Base-by-base conservation (phyloP, 176 grass and related monocot genomes). In the Chrysopogon serrulatus region DNA sequence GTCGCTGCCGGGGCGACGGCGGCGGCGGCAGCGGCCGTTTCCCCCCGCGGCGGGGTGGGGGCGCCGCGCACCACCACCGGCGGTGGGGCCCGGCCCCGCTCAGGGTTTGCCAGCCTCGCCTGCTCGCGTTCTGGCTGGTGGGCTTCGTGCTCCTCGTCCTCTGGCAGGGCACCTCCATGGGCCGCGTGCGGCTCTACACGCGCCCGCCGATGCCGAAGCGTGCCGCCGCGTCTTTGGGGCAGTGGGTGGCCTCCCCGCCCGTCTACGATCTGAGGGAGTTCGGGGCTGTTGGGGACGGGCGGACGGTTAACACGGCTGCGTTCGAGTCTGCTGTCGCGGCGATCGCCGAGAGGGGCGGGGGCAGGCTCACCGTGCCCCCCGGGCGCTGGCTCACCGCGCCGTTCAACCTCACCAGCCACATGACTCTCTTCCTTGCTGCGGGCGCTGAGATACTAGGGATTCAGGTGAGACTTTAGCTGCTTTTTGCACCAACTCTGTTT, bases 331-430 rank as follows among this genome's bases (percentile, higher is more conserved):
- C 91, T 14, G 84, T 98, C n/a, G 76, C 72, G 31, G 83, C 87
- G 15, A 87, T 98, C 21, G 76, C 70, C 24, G 85, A 76, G 77
- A 90, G 88, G 27, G 96, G 93, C n/a, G 96, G 96, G 0, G 93
- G 91, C 34, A 86, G 74, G 80, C 93, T 98, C 34, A 90, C 73
- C 21, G 93, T 98, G 63, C 81, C 84, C 0, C 21, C 68, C 0
- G 96, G 96, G 4, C 30, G 90, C 41, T 98, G 93, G 93, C 93
- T 98, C 70, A 95, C 96, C 2, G 93, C 89, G 40, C 93, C 96
- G 32, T 98, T 98, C 42, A 98, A 98, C 84, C 91, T 98, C 71
- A 98, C 93, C 9, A 98, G 90, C 78, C 83, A 39, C 59, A 94
- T 98, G 96, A 95, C 91, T 23, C 90, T 98, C 17, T 98, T 95